Evolutionary conservation across 805 yeast species (phyloP), one percentile per base, ranked within the genome.

Genomic region (Metschnikowia rubicola): DNA sequence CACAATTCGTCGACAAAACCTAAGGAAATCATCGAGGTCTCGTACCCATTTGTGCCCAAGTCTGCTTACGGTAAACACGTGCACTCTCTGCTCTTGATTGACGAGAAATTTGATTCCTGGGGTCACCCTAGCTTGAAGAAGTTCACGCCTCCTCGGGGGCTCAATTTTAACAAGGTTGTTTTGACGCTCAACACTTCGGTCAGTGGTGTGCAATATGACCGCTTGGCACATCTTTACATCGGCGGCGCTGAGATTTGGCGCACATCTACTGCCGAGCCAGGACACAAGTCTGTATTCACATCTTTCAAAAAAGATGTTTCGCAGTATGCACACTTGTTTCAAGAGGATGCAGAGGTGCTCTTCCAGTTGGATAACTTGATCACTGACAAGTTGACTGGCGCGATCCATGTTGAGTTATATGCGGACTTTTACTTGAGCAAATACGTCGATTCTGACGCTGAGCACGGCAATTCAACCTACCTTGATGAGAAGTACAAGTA

Each of bases 161-260:
- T 40, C 10, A 82, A 64, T 0, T 84, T 73, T 63, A 77, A 80
- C 56, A 73, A 74, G 53, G 82, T 82, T 12, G 74, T 81, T 0
- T 62, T 83, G 40, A 73, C 77, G 4, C 63, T 84, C 42, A 71
- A 78, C 43, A 79, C 83, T 88, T 1, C 74, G 11, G 80, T 78
- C 7, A 67, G 64, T 35, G 87, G 87, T 8, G 74, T 79, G 11
- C 89, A 84, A 59, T 48, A 32, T 54, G 88, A 84, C 58, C 66
- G 89, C 49, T 65, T 84, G 53, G 82, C 82, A 13, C 84, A 84
- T 61, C 69, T 87, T 39, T 83, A 76, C 55, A 63, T 86, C 30
- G 73, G 74, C 47, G 87, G 83, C 30, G 70, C 75, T 12, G 86
- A 86, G 52, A 68, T 88, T 35, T 88, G 96, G 96, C 78, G 96